Evolutionary conservation across 176 grass and related monocot genomes (phyloP).

Genomic region (Olyra latifolia): DNA sequence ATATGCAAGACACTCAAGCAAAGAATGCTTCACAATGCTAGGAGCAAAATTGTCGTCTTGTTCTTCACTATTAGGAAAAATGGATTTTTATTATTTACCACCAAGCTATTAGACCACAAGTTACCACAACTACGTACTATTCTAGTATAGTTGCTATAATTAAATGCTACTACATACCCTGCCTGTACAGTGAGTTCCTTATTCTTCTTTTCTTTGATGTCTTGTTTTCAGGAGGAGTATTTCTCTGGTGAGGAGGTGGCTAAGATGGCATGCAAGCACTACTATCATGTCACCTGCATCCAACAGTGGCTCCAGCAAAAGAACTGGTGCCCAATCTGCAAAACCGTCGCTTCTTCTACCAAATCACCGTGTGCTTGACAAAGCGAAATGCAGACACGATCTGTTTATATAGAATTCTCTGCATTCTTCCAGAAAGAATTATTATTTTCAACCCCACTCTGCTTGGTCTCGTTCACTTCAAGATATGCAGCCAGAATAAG

Average conservation of each 20-base stretch:
- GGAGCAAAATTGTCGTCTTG: background rate
- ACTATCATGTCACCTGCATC: slow-evolving; percentile 66
- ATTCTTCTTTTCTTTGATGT: background rate
- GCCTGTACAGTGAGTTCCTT: background rate
- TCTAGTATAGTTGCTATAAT: background rate
- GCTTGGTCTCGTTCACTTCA: slow-evolving; percentile 1
- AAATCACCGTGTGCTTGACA: background rate
- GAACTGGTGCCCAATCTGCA: slow-evolving; percentile 94
- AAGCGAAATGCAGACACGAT: background rate
- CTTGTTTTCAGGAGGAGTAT: slow-evolving; percentile 66
- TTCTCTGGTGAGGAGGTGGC: slow-evolving; percentile 44
- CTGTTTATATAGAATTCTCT: background rate
- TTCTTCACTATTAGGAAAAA: background rate
- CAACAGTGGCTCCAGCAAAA: slow-evolving; percentile 72
- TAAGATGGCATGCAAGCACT: slow-evolving; percentile 62
- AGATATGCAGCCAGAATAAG: background rate
- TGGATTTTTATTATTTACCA: background rate
- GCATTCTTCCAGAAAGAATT: slow-evolving; percentile 3
- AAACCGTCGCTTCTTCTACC: slow-evolving; percentile 38
- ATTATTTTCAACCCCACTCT: background rate
- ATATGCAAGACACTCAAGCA: background rate
- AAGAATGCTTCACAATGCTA: background rate
- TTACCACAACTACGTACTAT: background rate
- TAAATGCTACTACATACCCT: background rate
- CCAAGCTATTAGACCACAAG: background rate